phyloP scores from a whole-genome alignment of 2,329 filamentous ascomycete genomes.

The Neofusicoccum cordaticola region DNA sequence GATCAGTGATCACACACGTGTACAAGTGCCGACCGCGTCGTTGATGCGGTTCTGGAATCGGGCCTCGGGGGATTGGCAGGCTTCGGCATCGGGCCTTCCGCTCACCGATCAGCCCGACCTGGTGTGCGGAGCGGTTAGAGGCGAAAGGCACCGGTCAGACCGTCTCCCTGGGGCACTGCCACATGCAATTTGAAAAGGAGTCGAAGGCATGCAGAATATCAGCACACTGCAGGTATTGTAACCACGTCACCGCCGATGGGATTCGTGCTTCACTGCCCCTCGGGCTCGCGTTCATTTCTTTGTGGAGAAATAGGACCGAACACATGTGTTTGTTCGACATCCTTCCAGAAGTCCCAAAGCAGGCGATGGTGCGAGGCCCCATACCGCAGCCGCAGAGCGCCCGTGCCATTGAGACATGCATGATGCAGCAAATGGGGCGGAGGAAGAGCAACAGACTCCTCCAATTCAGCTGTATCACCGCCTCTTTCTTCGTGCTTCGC shows the following conservation, averaged over 20 bases:
- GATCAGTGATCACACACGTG: neutral
- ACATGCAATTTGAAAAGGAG: no score
- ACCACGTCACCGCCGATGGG: neutral
- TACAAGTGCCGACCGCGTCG: neutral
- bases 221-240: neutral
- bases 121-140: neutral
- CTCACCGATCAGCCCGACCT: neutral
- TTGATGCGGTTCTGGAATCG: neutral
- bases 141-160: neutral
- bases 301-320: constrained; percentile 5
- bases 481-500: neutral
- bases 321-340: constrained; percentile 2
- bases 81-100: neutral
- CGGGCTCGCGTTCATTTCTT: neutral
- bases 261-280: neutral
- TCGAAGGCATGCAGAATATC: neutral
- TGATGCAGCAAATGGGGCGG: neutral
- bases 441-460: neutral
- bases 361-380: neutral
- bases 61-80: neutral
- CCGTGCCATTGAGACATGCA: constrained; percentile 1
- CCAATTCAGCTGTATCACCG: neutral
- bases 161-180: no score
- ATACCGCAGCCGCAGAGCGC: neutral
- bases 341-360: neutral